Conservation (phyloP, 306 rosid genomes). For the Malus sieversii region DNA sequence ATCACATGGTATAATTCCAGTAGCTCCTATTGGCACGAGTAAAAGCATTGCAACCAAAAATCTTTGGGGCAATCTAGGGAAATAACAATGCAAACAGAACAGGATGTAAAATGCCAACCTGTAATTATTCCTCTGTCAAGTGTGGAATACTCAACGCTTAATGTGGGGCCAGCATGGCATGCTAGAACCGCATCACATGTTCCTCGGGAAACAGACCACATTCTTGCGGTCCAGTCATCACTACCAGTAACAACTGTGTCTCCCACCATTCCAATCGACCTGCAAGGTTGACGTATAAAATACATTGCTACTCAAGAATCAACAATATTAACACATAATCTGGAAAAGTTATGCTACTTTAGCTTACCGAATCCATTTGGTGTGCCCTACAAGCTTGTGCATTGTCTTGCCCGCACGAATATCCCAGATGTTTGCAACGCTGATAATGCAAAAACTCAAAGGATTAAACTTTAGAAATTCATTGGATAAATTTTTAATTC, state of each 20-base stretch:
- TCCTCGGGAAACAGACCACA: conserved; percentile 93
- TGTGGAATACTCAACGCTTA: conserved; percentile 85
- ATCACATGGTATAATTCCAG: conserved; percentile 10
- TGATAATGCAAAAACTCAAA: conserved; percentile 26
- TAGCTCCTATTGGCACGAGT: background rate
- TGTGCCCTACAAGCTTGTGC: conserved; percentile 95
- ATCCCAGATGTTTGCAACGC: conserved; percentile 92
- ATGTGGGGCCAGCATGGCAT: conserved; percentile 96
- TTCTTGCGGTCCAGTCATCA: conserved; percentile 98
- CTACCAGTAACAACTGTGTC: conserved; percentile 93
- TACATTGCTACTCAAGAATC: conserved; percentile 7
- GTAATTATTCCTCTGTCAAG: conserved; percentile 87
- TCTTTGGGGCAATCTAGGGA: background rate
- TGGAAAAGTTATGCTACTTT: conserved; percentile 5
- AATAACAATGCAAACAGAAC: conserved; percentile 6
- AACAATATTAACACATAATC: background rate
- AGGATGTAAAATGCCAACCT: conserved; percentile 29
- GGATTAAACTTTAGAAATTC: conserved; percentile 21
- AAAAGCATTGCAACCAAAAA: background rate
- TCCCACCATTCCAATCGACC: conserved; percentile 94
- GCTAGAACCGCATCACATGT: conserved; percentile 97
- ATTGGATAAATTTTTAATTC: conserved; percentile 10
- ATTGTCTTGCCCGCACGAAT: conserved; percentile 85
- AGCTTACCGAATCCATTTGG: conserved; percentile 84
- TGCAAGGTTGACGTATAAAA: conserved; percentile 30